Evolutionary conservation across 1,139 yeast species (phyloP).

Genomic region (Geotrichum cucujoidarum): DNA sequence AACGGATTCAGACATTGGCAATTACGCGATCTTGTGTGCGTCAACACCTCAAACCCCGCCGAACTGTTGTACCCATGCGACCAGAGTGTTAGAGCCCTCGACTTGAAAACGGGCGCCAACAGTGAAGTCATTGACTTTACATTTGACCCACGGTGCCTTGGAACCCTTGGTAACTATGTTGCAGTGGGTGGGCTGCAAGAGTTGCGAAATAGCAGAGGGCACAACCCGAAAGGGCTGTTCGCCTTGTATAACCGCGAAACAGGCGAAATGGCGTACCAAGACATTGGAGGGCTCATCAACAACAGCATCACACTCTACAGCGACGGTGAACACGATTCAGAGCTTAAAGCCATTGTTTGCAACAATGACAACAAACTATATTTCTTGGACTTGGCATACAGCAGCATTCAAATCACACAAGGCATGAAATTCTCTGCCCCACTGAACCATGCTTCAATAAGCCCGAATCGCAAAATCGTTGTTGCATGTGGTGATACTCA

Average conservation of each 20-base stretch:
- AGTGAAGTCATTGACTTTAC: slow-evolving; percentile 46
- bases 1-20: slow-evolving; percentile 64
- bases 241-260: slow-evolving; percentile 52
- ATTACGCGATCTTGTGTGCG: slow-evolving; percentile 65
- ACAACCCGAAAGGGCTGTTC: slow-evolving; percentile 47
- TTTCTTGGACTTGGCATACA: slow-evolving; percentile 52
- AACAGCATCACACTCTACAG: slow-evolving; percentile 66
- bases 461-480: slow-evolving; percentile 52
- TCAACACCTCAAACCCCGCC: slow-evolving; percentile 37
- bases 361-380: slow-evolving; percentile 76
- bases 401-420: slow-evolving; percentile 41
- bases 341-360: slow-evolving; percentile 57
- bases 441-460: slow-evolving; percentile 55
- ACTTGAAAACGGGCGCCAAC: slow-evolving; percentile 38
- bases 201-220: slow-evolving; percentile 32
- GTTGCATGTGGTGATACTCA: slow-evolving; percentile 59
- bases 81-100: slow-evolving; percentile 43
- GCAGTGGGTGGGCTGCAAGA: slow-evolving; percentile 69
- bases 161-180: slow-evolving; percentile 52
- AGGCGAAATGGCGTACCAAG: slow-evolving; percentile 40
- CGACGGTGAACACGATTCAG: slow-evolving; percentile 18
- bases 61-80: slow-evolving; percentile 50
- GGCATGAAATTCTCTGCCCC: slow-evolving; percentile 48
- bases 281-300: slow-evolving; percentile 75
- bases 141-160: slow-evolving; percentile 66